Evolutionary conservation across 225 moss, liverwort and hornwort species (phyloP), one percentile per base, ranked within the genome.

Genomic region (Physcomitrellopsis africana): DNA sequence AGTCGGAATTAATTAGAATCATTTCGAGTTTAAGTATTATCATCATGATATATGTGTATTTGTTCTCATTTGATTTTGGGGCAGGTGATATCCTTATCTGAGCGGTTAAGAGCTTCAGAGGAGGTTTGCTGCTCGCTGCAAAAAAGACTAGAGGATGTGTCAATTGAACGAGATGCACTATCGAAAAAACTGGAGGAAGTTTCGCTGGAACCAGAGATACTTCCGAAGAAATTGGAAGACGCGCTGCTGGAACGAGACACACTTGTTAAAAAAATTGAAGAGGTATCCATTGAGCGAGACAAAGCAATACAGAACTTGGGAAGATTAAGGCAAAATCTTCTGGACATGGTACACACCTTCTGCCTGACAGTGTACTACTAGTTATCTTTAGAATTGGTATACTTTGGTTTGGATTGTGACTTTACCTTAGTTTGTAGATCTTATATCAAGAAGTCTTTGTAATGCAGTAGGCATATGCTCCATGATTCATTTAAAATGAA

Each of bases 281-380:
- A 78, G 60, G 70, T 84, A 63, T 69, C 76, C 10, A 23, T 76
- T 51, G 93, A 91, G 71, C 86, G 95, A 74, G 99, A 93, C 80
- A 99, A 93, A 81, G 93, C 92, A 69, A 72, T 83, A 8, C 91
- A 87, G 27, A 93, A 99, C 65, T 72, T 99, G 66, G 90, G 86
- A 82, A 85, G 99, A 84, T 92, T 99, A 52, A 91, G 87, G 66
- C 92, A 99, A 44, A 95, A 95, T 73, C 89, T 99, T 63, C 63
- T 99, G 68, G 99, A 99, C 63, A 99, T 93, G 96, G 96, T 93
- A 79, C 61, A 17, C 14, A 27, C 46, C 22, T 48, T 14, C 45
- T 69, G 22, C 51, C 70, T 64, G 52, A 75, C 67, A 48, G 41
- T 11, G 29, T 13, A 51, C 57, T 56, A 68, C 61, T 23, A 23